Conservation (phyloP, 2,329 filamentous ascomycete genomes). For the Raffaelea albimanens region DNA sequence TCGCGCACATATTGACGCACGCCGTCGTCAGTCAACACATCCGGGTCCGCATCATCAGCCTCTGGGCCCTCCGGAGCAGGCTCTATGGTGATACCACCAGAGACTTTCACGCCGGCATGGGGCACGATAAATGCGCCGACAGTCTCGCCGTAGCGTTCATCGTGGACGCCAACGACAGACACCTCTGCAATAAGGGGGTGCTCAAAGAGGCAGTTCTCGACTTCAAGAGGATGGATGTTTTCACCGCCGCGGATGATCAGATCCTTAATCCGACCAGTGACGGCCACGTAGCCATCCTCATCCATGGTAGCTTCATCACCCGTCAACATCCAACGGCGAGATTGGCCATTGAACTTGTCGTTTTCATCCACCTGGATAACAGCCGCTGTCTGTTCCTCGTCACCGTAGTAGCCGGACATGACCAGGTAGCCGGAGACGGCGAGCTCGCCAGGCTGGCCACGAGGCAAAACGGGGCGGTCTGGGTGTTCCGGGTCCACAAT, state of each 20-base stretch:
- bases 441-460: slow-evolving; percentile 67
- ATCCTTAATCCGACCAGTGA: slow-evolving; percentile 90
- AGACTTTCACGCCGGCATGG: slow-evolving; percentile 25
- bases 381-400: slow-evolving; percentile 57
- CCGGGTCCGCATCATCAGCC: background rate
- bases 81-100: slow-evolving; percentile 15
- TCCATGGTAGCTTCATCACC: slow-evolving; percentile 90
- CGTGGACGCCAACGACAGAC: slow-evolving; percentile 74
- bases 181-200: slow-evolving; percentile 64
- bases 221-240: slow-evolving; percentile 89
- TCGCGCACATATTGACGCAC: slow-evolving; percentile 64
- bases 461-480: slow-evolving; percentile 43
- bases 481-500: slow-evolving; percentile 63
- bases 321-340: slow-evolving; percentile 72
- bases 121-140: slow-evolving; percentile 75
- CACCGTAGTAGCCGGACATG: slow-evolving; percentile 87
- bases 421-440: slow-evolving; percentile 76
- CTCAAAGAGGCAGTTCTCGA: slow-evolving; percentile 78
- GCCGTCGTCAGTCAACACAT: slow-evolving; percentile 40
- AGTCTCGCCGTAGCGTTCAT: slow-evolving; percentile 74
- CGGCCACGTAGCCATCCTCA: slow-evolving; percentile 69
- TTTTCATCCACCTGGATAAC: slow-evolving; percentile 28
- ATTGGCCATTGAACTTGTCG: slow-evolving; percentile 35
- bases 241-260: slow-evolving; percentile 91
- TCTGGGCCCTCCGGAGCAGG: background rate